Evolutionary conservation across 495 filamentous ascomycete genomes (phyloP).

Genomic region (Tuber calosporum): DNA sequence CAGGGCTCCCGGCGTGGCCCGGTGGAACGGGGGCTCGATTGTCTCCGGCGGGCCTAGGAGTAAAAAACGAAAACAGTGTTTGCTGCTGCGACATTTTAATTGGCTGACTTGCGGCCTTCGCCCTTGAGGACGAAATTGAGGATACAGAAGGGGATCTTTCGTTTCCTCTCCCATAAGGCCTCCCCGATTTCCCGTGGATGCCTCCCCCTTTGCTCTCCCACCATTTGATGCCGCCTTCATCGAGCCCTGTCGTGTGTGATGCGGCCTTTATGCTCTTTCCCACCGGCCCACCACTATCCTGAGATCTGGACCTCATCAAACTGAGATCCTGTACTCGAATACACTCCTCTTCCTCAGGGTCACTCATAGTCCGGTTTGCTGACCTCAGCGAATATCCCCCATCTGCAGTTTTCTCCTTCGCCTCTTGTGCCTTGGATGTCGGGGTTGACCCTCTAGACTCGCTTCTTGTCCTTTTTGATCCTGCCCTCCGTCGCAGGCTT

Average conservation of each 20-base stretch:
- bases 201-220: not conserved
- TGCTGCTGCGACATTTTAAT: conserved; percentile 10
- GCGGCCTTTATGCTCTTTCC: not conserved
- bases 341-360: conserved; percentile 35
- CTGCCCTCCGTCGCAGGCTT: conserved; percentile 30
- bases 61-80: conserved; percentile 32
- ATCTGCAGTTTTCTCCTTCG: conserved; percentile 20
- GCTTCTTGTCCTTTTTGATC: conserved; percentile 34
- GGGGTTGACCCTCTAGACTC: conserved; percentile 15
- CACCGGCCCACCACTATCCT: not conserved
- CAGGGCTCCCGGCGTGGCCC: not conserved
- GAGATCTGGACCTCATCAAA: conserved; percentile 8
- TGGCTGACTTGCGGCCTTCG: not conserved
- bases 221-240: not conserved
- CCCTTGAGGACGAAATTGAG: not conserved
- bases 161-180: not conserved
- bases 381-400: conserved; percentile 25
- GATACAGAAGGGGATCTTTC: not conserved
- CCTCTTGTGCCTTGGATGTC: not conserved
- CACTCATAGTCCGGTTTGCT: conserved; percentile 14
- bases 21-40: not conserved
- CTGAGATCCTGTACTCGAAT: conserved; percentile 39
- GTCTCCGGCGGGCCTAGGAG: not conserved
- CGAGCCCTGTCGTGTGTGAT: not conserved
- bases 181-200: not conserved